Evolutionary conservation across 805 yeast species (phyloP).

Genomic region (Suhomyces pyralidae): DNA sequence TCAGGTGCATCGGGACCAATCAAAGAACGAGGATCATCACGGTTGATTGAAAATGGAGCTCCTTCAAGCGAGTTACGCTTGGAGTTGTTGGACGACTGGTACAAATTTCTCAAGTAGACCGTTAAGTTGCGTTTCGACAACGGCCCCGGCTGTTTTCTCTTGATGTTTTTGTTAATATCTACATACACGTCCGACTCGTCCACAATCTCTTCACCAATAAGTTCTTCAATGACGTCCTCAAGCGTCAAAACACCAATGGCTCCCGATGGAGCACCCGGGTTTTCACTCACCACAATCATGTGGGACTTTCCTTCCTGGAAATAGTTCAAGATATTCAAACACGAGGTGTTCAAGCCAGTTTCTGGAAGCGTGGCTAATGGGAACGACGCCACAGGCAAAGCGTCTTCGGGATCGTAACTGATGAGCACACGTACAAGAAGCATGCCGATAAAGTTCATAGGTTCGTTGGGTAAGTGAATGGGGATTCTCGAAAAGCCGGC

Average conservation of each 20-base stretch:
- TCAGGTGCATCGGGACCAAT: neutral
- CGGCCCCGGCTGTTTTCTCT: slow-evolving; percentile 74
- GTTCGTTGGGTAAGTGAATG: slow-evolving; percentile 85
- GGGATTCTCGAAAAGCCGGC: slow-evolving; percentile 96
- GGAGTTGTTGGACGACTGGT: slow-evolving; percentile 36
- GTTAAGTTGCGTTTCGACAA: slow-evolving; percentile 66
- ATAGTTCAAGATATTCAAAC: slow-evolving; percentile 88
- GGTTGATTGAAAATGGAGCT: slow-evolving; percentile 1
- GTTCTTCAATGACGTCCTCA: slow-evolving; percentile 97
- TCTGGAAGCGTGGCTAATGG: slow-evolving; percentile 96
- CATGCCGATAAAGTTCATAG: slow-evolving; percentile 92
- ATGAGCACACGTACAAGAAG: slow-evolving; percentile 85
- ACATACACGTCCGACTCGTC: slow-evolving; percentile 94
- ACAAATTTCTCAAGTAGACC: slow-evolving; percentile 62
- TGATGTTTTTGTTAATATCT: slow-evolving; percentile 85
- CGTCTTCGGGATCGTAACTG: slow-evolving; percentile 95
- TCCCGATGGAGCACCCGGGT: slow-evolving; percentile 81
- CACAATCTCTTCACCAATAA: slow-evolving; percentile 95
- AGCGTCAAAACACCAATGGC: slow-evolving; percentile 89
- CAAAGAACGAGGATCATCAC: neutral
- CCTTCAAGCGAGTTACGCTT: slow-evolving; percentile 44
- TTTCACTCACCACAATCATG: slow-evolving; percentile 87
- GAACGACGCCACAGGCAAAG: slow-evolving; percentile 85
- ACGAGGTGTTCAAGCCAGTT: slow-evolving; percentile 86
- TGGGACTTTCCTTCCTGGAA: slow-evolving; percentile 98